Conservation (phyloP, 1,284 basidiomycete genomes). For the Hymenochaete sp. region DNA sequence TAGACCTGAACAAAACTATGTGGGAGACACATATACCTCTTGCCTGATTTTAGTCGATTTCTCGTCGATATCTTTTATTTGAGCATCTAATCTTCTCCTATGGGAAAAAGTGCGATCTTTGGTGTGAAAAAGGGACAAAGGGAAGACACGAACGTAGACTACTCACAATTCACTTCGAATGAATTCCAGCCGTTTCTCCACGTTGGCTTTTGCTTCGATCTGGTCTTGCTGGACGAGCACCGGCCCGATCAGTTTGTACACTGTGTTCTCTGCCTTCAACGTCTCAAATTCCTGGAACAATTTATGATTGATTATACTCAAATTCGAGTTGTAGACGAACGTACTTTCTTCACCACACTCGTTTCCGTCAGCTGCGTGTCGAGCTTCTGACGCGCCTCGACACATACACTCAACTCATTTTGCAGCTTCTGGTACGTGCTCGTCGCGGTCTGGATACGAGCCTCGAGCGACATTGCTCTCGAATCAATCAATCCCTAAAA, state of each 20-base stretch:
- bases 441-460: slow-evolving; percentile 56
- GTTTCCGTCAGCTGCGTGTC: slow-evolving; percentile 91
- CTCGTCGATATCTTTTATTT: slow-evolving; percentile 67
- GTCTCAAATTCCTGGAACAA: slow-evolving; percentile 68
- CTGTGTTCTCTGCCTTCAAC: slow-evolving; percentile 67
- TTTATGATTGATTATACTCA: not conserved
- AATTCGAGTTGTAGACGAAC: slow-evolving; percentile 10
- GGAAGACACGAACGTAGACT: slow-evolving; percentile 16
- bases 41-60: slow-evolving; percentile 72
- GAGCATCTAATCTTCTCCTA: slow-evolving; percentile 75
- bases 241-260: slow-evolving; percentile 92
- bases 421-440: slow-evolving; percentile 77
- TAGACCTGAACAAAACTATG: slow-evolving; percentile 5
- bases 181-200: slow-evolving; percentile 88
- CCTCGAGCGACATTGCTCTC: slow-evolving; percentile 37
- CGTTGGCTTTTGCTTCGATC: slow-evolving; percentile 80
- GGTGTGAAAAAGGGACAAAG: not conserved
- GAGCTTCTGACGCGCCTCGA: slow-evolving; percentile 75
- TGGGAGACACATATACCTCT: slow-evolving; percentile 48
- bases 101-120: slow-evolving; percentile 10
- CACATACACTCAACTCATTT: slow-evolving; percentile 55
- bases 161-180: slow-evolving; percentile 85
- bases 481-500: too few species aligned
- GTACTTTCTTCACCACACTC: slow-evolving; percentile 83
- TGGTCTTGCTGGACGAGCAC: slow-evolving; percentile 89